Conservation (phyloP, 805 yeast species). For the Hanseniaspora valbyensis region DNA sequence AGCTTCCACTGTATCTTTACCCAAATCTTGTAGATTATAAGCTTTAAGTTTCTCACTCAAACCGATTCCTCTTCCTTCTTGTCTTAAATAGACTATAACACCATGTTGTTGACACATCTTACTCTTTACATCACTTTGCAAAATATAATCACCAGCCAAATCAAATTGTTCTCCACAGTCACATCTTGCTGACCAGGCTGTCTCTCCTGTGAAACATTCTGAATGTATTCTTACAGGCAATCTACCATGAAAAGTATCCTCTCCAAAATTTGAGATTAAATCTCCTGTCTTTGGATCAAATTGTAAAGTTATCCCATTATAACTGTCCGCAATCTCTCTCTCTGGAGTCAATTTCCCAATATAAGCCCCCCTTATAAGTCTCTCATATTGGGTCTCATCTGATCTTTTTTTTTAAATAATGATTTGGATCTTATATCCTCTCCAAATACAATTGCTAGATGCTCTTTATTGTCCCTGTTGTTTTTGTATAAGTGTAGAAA, state of each 20-base stretch:
- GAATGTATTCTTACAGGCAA: slow-evolving; percentile 60
- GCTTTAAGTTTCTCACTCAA: slow-evolving; percentile 96
- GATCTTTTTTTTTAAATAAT: slow-evolving; percentile 44
- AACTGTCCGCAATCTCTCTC: slow-evolving; percentile 55
- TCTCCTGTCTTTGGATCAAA: slow-evolving; percentile 75
- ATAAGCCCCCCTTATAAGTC: slow-evolving; percentile 99
- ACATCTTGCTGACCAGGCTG: slow-evolving; percentile 98
- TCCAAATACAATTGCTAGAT: slow-evolving; percentile 92
- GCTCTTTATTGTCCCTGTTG: slow-evolving; percentile 82
- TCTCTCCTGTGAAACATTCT: slow-evolving; percentile 97
- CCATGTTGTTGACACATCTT: slow-evolving; percentile 71
- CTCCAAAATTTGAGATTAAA: slow-evolving; percentile 49
- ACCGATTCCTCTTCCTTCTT: slow-evolving; percentile 98
- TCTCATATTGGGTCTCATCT: slow-evolving; percentile 74
- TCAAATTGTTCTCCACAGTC: slow-evolving; percentile 99
- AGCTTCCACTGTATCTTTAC: slow-evolving; percentile 97
- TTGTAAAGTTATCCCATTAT: slow-evolving; percentile 25
- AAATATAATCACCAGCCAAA: slow-evolving; percentile 88
- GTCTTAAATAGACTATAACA: slow-evolving; percentile 88
- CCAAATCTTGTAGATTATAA: slow-evolving; percentile 90
- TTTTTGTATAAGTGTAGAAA: slow-evolving; percentile 83
- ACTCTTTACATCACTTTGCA: slow-evolving; percentile 18
- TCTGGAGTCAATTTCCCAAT: slow-evolving; percentile 87
- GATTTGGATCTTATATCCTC: slow-evolving; percentile 74
- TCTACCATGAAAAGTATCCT: slow-evolving; percentile 10